These are phyloP conservation scores for Phytophthora crassamura DNA, from an alignment of 352 stramenopile genomes.

Conservation along the genomic window DNA sequence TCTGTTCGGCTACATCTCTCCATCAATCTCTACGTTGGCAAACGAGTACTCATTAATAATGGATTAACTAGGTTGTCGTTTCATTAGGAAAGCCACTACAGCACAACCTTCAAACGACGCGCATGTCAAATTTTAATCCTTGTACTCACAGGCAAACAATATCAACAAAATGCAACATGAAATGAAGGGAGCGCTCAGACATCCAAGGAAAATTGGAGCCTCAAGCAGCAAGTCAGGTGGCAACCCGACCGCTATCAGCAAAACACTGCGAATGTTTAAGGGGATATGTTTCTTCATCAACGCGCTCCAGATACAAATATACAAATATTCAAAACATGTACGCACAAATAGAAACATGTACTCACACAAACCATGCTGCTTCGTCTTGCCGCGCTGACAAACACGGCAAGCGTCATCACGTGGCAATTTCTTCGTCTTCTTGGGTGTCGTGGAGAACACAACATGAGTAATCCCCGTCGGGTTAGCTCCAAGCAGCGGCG, in stretches of 20 bases:
- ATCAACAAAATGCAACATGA: conserved; percentile 4
- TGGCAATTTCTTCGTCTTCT: conserved; percentile 37
- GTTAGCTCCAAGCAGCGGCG: conserved; percentile 83
- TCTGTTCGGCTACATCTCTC: not conserved
- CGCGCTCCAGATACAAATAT: conserved; percentile 42
- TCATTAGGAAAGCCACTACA: conserved; percentile 66
- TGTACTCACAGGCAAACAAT: conserved; percentile 35
- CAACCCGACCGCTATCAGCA: conserved; percentile 73
- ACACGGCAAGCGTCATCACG: conserved; percentile 29
- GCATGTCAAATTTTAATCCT: conserved; percentile 82
- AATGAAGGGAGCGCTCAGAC: conserved; percentile 38
- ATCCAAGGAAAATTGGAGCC: conserved; percentile 64
- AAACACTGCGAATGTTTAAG: conserved; percentile 77
- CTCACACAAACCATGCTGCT: conserved; percentile 8
- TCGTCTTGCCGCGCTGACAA: conserved; percentile 42
- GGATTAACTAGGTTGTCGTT: conserved; percentile 86
- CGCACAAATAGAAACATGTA: conserved; percentile 18
- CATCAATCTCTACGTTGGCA: conserved; percentile 14
- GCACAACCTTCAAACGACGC: conserved; percentile 76
- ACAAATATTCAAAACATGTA: not conserved
- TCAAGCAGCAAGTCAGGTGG: conserved; percentile 69
- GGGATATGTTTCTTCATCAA: conserved; percentile 61
- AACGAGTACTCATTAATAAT: conserved; percentile 75
- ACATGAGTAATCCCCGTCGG: conserved; percentile 93
- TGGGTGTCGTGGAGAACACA: conserved; percentile 91